Evolutionary conservation across 192 early-diverging fungal species (phyloP).

Genomic region (Spizellomyces punctatus): DNA sequence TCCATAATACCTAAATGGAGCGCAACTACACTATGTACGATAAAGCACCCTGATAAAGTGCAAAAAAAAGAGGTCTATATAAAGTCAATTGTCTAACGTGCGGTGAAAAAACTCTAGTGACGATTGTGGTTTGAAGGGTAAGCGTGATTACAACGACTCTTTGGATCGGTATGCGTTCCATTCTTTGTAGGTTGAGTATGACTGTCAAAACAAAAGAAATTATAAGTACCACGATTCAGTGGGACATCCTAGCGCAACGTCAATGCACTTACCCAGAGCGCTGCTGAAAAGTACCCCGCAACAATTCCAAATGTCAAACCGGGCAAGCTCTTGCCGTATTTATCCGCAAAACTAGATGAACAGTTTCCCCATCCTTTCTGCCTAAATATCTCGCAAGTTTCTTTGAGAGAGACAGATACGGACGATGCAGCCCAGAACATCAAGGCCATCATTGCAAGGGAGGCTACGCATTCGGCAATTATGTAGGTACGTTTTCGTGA

Average conservation of each 20-base stretch:
- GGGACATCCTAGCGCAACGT: too few relatives aligned
- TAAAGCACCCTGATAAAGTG: too few relatives aligned
- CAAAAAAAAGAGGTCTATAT: too few relatives aligned
- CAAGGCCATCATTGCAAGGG: too few relatives aligned
- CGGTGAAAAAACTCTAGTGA: too few relatives aligned
- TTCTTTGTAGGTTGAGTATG: not conserved
- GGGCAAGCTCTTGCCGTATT: not conserved
- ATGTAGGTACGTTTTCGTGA: too few relatives aligned
- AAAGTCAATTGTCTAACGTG: too few relatives aligned
- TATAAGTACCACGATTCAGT: not conserved
- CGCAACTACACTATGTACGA: too few relatives aligned
- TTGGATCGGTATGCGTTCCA: not conserved
- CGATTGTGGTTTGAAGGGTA: too few relatives aligned
- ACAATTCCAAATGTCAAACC: conserved; percentile 18
- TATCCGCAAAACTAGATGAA: not conserved
- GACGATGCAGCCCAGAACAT: too few relatives aligned
- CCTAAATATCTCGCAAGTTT: not conserved
- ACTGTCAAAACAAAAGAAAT: not conserved
- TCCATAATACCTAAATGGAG: too few relatives aligned
- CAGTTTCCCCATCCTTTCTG: not conserved
- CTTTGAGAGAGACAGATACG: not conserved
- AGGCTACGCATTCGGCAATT: too few relatives aligned
- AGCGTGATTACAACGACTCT: not conserved
- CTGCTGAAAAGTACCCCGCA: conserved; percentile 2
- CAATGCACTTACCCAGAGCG: conserved; percentile 8